Evolutionary conservation across 306 rosid genomes (phyloP).

Genomic region (Sicyos edulis): DNA sequence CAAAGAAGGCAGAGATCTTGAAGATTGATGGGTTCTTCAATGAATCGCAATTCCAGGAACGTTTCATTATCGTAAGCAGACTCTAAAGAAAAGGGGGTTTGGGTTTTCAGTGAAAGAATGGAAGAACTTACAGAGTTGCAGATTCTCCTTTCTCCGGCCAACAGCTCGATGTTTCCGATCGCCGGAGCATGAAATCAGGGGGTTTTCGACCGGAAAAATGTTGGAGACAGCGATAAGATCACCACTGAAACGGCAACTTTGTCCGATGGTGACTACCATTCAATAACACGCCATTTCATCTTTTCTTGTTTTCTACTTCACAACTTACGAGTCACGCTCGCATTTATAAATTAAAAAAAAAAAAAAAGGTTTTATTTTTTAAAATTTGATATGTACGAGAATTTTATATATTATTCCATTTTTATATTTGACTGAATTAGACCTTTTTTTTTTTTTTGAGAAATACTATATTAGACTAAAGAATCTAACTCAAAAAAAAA

Average conservation of each 20-base stretch:
- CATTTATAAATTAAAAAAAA: no score
- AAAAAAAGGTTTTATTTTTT: no score
- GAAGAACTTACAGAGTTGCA: background rate
- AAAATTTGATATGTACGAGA: no score
- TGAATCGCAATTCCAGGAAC: background rate
- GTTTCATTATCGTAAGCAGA: background rate
- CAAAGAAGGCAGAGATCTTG: conserved; percentile 40
- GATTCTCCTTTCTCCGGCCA: background rate
- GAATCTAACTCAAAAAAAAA: no score
- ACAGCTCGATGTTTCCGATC: no score
- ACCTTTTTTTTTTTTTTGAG: no score
- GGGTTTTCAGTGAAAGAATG: background rate
- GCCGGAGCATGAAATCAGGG: no score
- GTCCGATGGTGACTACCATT: background rate
- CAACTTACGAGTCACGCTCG: background rate
- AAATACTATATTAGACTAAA: no score
- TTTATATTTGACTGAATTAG: no score
- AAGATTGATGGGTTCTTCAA: conserved; percentile 29
- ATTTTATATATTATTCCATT: no score
- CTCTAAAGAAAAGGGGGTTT: background rate
- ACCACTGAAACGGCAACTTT: background rate
- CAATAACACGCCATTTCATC: background rate
- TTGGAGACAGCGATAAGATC: background rate
- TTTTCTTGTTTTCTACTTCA: background rate
- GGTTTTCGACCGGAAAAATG: no score